Evolutionary conservation across 768 basidiomycete genomes (phyloP), one percentile per base, ranked within the genome.

Genomic region (Boletus huronensis): DNA sequence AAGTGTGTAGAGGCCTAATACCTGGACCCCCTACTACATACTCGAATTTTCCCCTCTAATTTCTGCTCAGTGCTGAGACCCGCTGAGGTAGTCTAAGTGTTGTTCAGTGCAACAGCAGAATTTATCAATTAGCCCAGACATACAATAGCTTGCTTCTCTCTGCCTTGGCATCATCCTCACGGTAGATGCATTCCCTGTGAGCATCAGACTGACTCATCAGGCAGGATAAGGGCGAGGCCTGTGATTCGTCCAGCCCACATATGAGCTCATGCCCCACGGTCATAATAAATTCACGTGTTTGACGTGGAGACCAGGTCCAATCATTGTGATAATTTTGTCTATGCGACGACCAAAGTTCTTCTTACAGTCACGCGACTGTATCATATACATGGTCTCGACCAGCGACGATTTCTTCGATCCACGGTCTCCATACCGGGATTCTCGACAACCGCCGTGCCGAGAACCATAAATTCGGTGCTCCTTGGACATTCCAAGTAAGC

Each of bases 371-470:
- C 61, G 46, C 34, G 23, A 45, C 38, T 7, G 16, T 25, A 25
- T 25, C 2, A 11, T 29, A 29, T 29, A 29, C 29, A 11, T 3
- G 9, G 13, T 32, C 32, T 32, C 36, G n/a, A 9, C 8, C 17
- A 38, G 17, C n/a, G n/a, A 38, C 8, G 8, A 38, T 38, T 25
- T 13, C 44, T 34, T 38, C 10, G 7, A 44, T 44, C 51, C 25
- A 11, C 10, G 25, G 25, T 5, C 45, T 58, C 29, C 26, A 29
- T 10, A 7, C 28, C 46, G 36, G 25, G n/a, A 36, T 25, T 5
- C 10, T 25, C 34, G 59, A 53, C 49, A 32, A 16, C 48, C 29
- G 35, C 48, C 39, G 25, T 50, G 7, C 42, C 50, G 43, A 52
- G 43, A 34, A 11, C 9, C 36, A 25, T 43, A 32, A 2, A n/a